Base-by-base conservation (phyloP, 441 rosid species). In the Erysimum cheiri region DNA sequence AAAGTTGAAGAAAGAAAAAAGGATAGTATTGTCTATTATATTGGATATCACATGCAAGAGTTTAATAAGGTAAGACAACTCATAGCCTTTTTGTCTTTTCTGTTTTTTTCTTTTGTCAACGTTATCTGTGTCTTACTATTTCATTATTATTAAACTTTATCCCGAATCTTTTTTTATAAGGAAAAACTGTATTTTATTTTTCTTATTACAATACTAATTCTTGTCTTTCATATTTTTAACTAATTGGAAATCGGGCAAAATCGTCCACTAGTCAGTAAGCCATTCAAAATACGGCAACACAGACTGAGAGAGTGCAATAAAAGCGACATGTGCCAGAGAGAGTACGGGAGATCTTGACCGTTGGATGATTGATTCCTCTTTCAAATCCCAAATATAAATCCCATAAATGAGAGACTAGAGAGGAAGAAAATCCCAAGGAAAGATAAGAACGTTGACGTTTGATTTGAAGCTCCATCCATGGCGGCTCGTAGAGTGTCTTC, bases 401-500 rank as follows among this genome's bases (percentile, higher is more conserved):
- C 4, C 59, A 60, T 13, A 11, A 19, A n/a, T n/a, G 24, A 6
- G 15, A 46, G 50, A 46, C 49, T 15, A 14, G 49, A 49, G 68
- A 40, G 41, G 41, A 22, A 9, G 44, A 35, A 10, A 14, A 10
- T 44, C 59, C 6, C 47, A 55, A 36, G 50, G 46, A 58, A 41
- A 55, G 74, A 72, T 54, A 67, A 59, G 63, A 67, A n/a, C n/a
- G n/a, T n/a, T n/a, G n/a, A n/a, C n/a, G n/a, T n/a, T n/a, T n/a
- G n/a, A n/a, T n/a, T n/a, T n/a, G n/a, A n/a, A n/a, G n/a, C n/a
- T n/a, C n/a, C n/a, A n/a, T n/a, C 68, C 71, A 91, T 89, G 95
- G 97, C 96, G 17, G 77, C 86, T 80, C 82, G 89, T 58, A 85
- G 91, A 80, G 60, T 88, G 55, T 85, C 96, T 63, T 82, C 95